Base-by-base conservation (phyloP, 2,329 filamentous ascomycete species). In the Stagonosporopsis cucurbitacearum region DNA sequence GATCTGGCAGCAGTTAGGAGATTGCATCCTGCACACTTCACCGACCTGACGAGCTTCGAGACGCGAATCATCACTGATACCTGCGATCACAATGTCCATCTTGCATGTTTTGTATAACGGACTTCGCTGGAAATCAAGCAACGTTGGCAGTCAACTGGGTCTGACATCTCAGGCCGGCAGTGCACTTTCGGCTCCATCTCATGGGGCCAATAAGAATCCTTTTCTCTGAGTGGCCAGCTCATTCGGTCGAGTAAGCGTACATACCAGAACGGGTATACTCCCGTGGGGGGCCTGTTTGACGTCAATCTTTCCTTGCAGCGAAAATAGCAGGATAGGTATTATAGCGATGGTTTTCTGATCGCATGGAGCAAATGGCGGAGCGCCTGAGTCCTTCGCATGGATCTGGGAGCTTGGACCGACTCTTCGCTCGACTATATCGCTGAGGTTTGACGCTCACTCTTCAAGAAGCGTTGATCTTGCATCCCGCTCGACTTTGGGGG, bases 1-100 rank as follows among this genome's bases (percentile, higher is more conserved):
- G 36, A 36, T 41, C 36, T 50, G 36, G 26, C 33, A 30, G 46
- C 26, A 50, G 8, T 5, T 41, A 17, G 41, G 42, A 56, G 30
- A 56, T 56, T 56, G 12, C 53, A 56, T 36, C n/a, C 23, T 43
- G 47, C 42, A 50, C 25, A 30, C 19, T 17, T 15, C 33, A 35
- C 12, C 35, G n/a, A 7, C 9, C 7, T 17, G 7, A 12, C 6
- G 13, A 33, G 33, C 40, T 25, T 6, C 13, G 12, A 25, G 25
- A 33, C 11, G 9, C 33, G 2, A 33, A 39, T 6, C 23, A 32
- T 5, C 19, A 11, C 12, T 12, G 7, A 1, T 9, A 9, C 26
- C 35, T 8, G n/a, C n/a, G 17, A 9, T 2, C 13, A 32, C 9
- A n/a, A 2, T 8, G 6, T 6, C 7, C 15, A 39, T 22, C 19